Evolutionary conservation across 345 rosid genomes (phyloP).

Genomic region (Citrus mangshanensis): DNA sequence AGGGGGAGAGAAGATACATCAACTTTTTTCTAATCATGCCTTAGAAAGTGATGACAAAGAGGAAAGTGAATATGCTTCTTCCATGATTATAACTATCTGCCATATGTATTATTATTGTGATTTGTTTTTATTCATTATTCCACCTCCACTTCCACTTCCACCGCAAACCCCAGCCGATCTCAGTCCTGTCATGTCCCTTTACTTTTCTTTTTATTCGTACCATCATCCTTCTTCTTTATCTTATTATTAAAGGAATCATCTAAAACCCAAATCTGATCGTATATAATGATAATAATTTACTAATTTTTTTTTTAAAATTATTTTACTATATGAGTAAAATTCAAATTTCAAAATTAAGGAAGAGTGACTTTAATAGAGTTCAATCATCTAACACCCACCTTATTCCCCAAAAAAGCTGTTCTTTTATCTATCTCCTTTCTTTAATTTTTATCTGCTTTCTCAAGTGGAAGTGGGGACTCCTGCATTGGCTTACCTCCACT

Average conservation of each 20-base stretch:
- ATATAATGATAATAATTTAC: too few relatives aligned
- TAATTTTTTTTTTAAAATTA: too few relatives aligned
- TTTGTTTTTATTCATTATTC: slow-evolving; percentile 23
- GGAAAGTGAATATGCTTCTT: slow-evolving; percentile 74
- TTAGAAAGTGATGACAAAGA: slow-evolving; percentile 78
- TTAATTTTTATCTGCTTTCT: slow-evolving; percentile 14
- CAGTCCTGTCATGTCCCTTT: slow-evolving; percentile 36
- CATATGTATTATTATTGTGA: slow-evolving; percentile 33
- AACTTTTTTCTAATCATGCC: slow-evolving; percentile 85
- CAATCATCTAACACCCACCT: slow-evolving; percentile 54
- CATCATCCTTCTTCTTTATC: neutral
- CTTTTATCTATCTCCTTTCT: slow-evolving; percentile 12
- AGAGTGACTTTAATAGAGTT: slow-evolving; percentile 33
- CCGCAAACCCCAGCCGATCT: slow-evolving; percentile 43
- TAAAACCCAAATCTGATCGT: too few relatives aligned
- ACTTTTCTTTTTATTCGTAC: neutral
- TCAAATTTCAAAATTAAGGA: neutral
- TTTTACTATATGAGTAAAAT: too few relatives aligned
- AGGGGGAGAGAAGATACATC: slow-evolving; percentile 41
- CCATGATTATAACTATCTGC: slow-evolving; percentile 60
- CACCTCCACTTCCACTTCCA: slow-evolving; percentile 50
- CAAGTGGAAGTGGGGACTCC: slow-evolving; percentile 28
- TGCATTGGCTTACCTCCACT: slow-evolving; percentile 38
- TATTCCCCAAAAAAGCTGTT: slow-evolving; percentile 58
- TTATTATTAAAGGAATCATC: neutral